A percentile compares a stretch with the other conserved stretches of the same genome.
phyloP scores from a whole-genome alignment of 768 basidiomycete genomes.

The Thelephora ganbajun region DNA sequence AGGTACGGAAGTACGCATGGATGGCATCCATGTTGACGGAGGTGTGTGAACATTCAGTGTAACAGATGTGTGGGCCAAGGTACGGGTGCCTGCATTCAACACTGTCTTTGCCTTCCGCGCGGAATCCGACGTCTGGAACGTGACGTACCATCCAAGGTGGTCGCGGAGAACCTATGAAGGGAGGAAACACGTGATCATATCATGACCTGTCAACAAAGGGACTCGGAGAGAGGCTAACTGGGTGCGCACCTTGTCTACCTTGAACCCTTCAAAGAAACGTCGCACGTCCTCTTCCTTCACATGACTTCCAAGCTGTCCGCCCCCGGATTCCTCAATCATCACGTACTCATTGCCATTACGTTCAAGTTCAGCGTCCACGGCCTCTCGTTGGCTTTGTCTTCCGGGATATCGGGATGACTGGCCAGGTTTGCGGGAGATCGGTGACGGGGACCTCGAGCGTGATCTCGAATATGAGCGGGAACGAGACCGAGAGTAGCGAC shows the following conservation, averaged over 20 bases:
- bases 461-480: conserved; percentile 9
- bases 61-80: conserved; percentile 46
- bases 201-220: conserved; percentile 7
- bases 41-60: conserved; percentile 36
- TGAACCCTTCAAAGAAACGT: conserved; percentile 55
- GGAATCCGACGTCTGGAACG: conserved; percentile 47
- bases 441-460: conserved; percentile 26
- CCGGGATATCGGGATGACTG: conserved; percentile 17
- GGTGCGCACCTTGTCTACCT: conserved; percentile 52
- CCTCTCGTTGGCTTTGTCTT: conserved; percentile 18
- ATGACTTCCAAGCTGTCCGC: conserved; percentile 30
- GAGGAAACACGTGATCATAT: conserved; percentile 3
- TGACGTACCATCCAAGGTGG: conserved; percentile 64
- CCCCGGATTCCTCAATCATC: conserved; percentile 26
- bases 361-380: conserved; percentile 35
- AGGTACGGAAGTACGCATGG: conserved; percentile 17
- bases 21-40: conserved; percentile 11
- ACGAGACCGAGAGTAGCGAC: conserved; percentile 15
- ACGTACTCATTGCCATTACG: conserved; percentile 58
- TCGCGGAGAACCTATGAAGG: conserved; percentile 52
- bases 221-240: background rate
- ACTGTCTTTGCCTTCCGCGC: conserved; percentile 61
- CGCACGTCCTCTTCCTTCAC: conserved; percentile 57
- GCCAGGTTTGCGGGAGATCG: conserved; percentile 25
- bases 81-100: conserved; percentile 35